phyloP scores from a whole-genome alignment of 164 flowering plant species.

The Taxillus chinensis region DNA sequence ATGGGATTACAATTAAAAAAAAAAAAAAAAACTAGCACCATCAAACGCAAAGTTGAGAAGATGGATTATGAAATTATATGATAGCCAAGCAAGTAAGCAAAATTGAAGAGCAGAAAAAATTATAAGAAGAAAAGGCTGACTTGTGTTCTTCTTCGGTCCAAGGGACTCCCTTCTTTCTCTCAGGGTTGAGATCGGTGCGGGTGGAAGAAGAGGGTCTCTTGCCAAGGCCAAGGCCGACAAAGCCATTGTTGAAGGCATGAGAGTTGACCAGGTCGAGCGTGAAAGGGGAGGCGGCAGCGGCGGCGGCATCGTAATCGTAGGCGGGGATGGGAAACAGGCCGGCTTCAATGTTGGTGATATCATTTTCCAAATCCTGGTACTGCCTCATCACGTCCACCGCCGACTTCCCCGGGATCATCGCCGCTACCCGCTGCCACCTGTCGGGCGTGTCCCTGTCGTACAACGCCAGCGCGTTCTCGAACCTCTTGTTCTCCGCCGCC shows the following conservation, averaged over 20 bases:
- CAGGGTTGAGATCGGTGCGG: conserved; percentile 25
- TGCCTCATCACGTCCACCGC: conserved; percentile 52
- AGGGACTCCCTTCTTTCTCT: conserved; percentile 50
- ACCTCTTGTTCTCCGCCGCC: conserved; percentile 51
- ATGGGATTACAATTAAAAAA: no score
- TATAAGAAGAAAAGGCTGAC: conserved; percentile 14
- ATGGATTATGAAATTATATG: no score
- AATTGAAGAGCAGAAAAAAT: no score
- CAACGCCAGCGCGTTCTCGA: conserved; percentile 53
- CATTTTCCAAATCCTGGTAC: conserved; percentile 43
- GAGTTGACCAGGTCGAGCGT: conserved; percentile 41
- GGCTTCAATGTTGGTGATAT: conserved; percentile 56
- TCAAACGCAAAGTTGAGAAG: no score
- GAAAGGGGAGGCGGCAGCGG: conserved; percentile 25
- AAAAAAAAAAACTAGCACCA: no score
- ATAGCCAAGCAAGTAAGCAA: no score
- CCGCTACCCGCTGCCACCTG: conserved; percentile 56
- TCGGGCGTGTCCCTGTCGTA: conserved; percentile 53
- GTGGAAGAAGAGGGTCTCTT: conserved; percentile 15
- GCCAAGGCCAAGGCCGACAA: conserved; percentile 15
- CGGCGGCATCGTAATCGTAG: conserved; percentile 11
- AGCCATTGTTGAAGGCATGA: conserved; percentile 17
- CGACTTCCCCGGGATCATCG: conserved; percentile 55
- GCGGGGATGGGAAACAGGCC: conserved; percentile 48
- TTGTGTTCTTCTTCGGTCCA: conserved; percentile 60